A percentile compares a stretch with the other conserved stretches of the same genome.
phyloP scores from a whole-genome alignment of 1,139 yeast genomes.

The Debaryomyces sp. region DNA sequence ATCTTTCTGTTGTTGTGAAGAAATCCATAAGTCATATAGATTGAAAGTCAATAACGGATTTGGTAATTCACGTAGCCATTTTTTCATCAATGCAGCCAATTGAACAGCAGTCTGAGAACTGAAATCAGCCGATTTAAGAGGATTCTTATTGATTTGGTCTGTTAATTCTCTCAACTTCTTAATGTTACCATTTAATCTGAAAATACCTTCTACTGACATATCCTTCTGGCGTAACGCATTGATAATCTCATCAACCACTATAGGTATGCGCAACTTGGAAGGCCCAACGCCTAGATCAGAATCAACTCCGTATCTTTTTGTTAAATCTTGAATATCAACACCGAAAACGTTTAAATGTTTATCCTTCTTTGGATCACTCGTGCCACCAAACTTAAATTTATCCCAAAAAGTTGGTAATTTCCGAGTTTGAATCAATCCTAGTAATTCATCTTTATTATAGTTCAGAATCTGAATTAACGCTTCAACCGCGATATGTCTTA shows the following conservation, averaged over 20 bases:
- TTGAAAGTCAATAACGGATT: constrained; percentile 82
- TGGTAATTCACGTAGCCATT: constrained; percentile 89
- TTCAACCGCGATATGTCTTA: constrained; percentile 70
- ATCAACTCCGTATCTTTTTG: constrained; percentile 80
- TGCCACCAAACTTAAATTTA: constrained; percentile 50
- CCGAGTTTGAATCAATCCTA: constrained; percentile 56
- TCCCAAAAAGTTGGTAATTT: constrained; percentile 77
- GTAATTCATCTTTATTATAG: constrained; percentile 53
- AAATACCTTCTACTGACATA: constrained; percentile 95
- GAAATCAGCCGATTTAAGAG: constrained; percentile 73
- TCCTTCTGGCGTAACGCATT: constrained; percentile 87
- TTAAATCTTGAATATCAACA: constrained; percentile 68
- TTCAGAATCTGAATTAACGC: constrained; percentile 51
- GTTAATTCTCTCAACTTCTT: constrained; percentile 76
- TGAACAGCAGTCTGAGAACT: constrained; percentile 85
- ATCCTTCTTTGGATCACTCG: constrained; percentile 27
- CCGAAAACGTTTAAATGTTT: constrained; percentile 66
- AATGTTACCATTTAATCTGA: constrained; percentile 95
- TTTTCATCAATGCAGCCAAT: constrained; percentile 89
- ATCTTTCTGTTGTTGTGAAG: constrained; percentile 64
- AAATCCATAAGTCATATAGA: constrained; percentile 79
- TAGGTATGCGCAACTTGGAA: constrained; percentile 75
- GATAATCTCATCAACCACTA: constrained; percentile 83
- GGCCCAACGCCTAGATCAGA: constrained; percentile 90
- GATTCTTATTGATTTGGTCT: constrained; percentile 73